These are phyloP conservation scores for Teratosphaeria destructans DNA, from an alignment of 2,329 filamentous ascomycete genomes.

Conservation along the genomic window DNA sequence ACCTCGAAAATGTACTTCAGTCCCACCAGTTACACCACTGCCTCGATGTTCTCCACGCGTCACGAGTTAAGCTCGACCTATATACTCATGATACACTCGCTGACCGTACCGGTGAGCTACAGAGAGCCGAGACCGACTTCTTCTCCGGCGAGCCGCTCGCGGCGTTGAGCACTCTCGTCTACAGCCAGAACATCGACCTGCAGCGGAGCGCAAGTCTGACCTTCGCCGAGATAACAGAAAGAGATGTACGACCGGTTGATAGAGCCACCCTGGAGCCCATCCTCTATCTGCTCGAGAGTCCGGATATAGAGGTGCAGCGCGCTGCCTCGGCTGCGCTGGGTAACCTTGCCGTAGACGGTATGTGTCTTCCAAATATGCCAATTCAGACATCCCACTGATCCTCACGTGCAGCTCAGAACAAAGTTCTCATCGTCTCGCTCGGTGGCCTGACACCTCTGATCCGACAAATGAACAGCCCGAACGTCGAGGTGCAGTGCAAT, in stretches of 20 bases:
- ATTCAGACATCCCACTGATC: constrained; percentile 77
- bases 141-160: constrained; percentile 91
- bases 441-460: constrained; percentile 86
- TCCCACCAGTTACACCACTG: constrained; percentile 5
- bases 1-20: constrained; percentile 77
- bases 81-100: constrained; percentile 5
- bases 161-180: constrained; percentile 89
- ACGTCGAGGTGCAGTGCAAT: constrained; percentile 98
- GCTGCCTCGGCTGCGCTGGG: constrained; percentile 92
- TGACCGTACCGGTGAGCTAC: constrained; percentile 11
- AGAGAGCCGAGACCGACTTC: constrained; percentile 97
- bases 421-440: constrained; percentile 87
- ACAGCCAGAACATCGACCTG: constrained; percentile 96
- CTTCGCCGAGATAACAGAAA: constrained; percentile 96
- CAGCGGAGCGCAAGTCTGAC: constrained; percentile 95
- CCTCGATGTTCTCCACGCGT: background rate
- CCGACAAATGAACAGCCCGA: constrained; percentile 94
- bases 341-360: constrained; percentile 95
- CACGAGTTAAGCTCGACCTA: background rate
- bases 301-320: constrained; percentile 92
- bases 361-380: constrained; percentile 57
- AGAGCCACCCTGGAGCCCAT: constrained; percentile 92
- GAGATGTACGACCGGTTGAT: constrained; percentile 96
- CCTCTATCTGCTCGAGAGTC: constrained; percentile 84
- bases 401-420: constrained; percentile 72